phyloP scores from a whole-genome alignment of 345 rosid genomes.

The Gossypium stocksii region DNA sequence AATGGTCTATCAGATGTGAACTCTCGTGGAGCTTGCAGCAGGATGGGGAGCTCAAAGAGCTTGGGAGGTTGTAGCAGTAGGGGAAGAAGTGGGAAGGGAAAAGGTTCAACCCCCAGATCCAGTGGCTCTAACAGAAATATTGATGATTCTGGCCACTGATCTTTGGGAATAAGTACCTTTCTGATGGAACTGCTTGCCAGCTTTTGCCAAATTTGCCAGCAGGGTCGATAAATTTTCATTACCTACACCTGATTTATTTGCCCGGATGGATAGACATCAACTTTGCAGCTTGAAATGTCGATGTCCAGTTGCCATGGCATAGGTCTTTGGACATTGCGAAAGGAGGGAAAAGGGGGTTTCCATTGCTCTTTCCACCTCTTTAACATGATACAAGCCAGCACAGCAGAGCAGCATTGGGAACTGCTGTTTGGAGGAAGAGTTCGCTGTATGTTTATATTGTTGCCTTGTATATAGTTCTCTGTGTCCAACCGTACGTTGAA shows the following conservation, averaged over 20 bases:
- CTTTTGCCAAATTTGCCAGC: conserved; percentile 68
- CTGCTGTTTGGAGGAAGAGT: background rate
- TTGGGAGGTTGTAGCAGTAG: conserved; percentile 32
- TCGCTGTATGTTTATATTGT: background rate
- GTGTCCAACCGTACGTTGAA: background rate
- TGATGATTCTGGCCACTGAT: conserved; percentile 59
- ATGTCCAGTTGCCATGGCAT: background rate
- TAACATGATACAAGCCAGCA: background rate
- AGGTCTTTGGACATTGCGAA: background rate
- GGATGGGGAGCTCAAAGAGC: conserved; percentile 50
- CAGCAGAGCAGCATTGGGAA: conserved; percentile 6
- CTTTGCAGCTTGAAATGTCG: conserved; percentile 1
- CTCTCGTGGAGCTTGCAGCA: conserved; percentile 47
- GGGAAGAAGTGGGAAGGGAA: conserved; percentile 35
- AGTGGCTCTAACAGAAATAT: conserved; percentile 40
- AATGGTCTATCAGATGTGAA: conserved; percentile 78
- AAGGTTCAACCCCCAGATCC: conserved; percentile 55
- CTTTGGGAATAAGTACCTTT: conserved; percentile 68
- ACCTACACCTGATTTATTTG: background rate
- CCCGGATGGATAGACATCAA: background rate
- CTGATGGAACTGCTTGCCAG: conserved; percentile 46
- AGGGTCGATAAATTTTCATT: conserved; percentile 25
- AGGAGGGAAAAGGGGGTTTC: background rate
- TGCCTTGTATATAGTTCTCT: conserved; percentile 7
- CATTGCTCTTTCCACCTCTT: background rate